Percentiles rank a stretch among this genome's conserved stretches.
Conservation (phyloP, 352 stramenopile species). For the Phytopythium litorale region DNA sequence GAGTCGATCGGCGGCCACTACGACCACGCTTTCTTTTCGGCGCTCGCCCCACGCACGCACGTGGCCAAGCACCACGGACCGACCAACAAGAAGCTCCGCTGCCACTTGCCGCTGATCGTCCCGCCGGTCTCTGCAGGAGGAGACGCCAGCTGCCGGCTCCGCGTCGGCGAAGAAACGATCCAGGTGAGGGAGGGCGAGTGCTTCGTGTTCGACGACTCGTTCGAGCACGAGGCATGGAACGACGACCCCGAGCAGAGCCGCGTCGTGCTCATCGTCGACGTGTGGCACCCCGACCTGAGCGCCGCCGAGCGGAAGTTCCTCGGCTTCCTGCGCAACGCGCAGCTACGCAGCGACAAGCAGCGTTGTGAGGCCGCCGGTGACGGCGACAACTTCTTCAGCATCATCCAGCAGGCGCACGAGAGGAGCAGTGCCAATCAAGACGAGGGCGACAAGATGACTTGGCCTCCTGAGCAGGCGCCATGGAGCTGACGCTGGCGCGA, state of each 20-base stretch:
- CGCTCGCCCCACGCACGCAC: conserved; percentile 73
- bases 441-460: conserved; percentile 6
- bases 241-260: conserved; percentile 68
- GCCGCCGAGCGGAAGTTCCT: conserved; percentile 89
- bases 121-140: conserved; percentile 15
- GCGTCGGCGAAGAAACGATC: conserved; percentile 65
- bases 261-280: conserved; percentile 93
- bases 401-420: conserved; percentile 55
- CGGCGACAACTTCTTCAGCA: conserved; percentile 69
- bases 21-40: conserved; percentile 87
- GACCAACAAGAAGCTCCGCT: conserved; percentile 91
- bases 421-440: background rate
- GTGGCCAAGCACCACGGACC: conserved; percentile 82
- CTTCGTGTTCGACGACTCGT: conserved; percentile 98
- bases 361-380: conserved; percentile 19
- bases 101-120: conserved; percentile 85
- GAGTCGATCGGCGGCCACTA: conserved; percentile 63
- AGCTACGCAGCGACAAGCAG: conserved; percentile 57
- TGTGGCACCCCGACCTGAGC: conserved; percentile 94
- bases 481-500: conserved; percentile 33
- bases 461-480: conserved; percentile 29
- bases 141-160: conserved; percentile 47
- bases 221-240: conserved; percentile 99
- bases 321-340: conserved; percentile 61
- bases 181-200: conserved; percentile 86